Evolutionary conservation across 148 eudicot genomes (phyloP), one percentile per base, ranked within the genome.

Genomic region (Drosera capensis): DNA sequence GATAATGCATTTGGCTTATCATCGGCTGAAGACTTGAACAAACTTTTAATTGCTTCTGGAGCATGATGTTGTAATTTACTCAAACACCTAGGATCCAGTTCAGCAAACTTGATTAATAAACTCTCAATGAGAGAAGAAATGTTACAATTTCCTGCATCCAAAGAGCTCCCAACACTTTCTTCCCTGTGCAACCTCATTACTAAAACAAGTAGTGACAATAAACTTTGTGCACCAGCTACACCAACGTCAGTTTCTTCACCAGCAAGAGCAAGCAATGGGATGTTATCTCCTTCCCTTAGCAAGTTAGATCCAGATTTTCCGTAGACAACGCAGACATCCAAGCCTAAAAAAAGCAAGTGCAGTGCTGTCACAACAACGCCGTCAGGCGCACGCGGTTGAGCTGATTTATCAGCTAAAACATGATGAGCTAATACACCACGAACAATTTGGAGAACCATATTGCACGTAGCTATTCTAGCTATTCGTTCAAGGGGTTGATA

Each of bases 381-480:
- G 48, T 85, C 99, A 19, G 95, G 88, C 43, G 95, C 86, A 43
- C 88, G 95, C 28, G 95, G 71, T 19, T 77, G 52, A 8, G 68
- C 40, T 25, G 69, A 59, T 42, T 64, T 68, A 49, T 81, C 78
- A 19, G 70, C 49, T 54, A 65, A 67, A 55, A 75, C 80, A 36
- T 78, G 74, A 60, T 78, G 81, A 67, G 66, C 71, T 20, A 92
- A 51, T 49, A 81, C 80, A 35, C 94, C 82, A 56, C 86, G 85
- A 30, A 78, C 63, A 47, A 92, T 52, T 64, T 81, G 72, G 24
- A 81, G 55, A 23, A 72, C 72, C 54, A 66, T 57, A 48, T 72
- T 71, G 64, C 99, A 81, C 21, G 95, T 85, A 56, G 95, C 94
- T 37, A 92, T 58, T 64, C 66, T 67, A 54, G 88, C 78, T 55